phyloP scores from a whole-genome alignment of 495 filamentous ascomycete species.

The Emericellopsis terricola region DNA sequence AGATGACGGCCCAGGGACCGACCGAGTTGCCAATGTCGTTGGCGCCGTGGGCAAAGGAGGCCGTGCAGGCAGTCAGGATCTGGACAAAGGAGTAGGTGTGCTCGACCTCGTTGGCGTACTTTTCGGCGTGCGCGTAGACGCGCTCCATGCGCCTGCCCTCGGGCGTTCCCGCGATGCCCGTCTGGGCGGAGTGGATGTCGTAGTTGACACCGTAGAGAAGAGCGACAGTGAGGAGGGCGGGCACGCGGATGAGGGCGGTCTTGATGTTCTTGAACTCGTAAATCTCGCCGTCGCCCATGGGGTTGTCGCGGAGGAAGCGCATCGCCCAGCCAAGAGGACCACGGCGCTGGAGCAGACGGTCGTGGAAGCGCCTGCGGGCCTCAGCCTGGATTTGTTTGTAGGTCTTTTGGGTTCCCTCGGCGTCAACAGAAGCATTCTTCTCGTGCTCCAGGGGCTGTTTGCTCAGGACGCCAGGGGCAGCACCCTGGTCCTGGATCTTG shows the following conservation, averaged over 20 bases:
- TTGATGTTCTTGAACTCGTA: conserved; percentile 51
- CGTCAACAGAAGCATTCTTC: conserved; percentile 21
- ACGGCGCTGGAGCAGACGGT: conserved; percentile 31
- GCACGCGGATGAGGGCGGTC: conserved; percentile 35
- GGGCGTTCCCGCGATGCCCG: conserved; percentile 42
- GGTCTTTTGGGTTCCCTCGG: conserved; percentile 34
- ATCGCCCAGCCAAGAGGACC: conserved; percentile 56
- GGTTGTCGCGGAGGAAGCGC: conserved; percentile 50
- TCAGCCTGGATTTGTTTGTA: conserved; percentile 29
- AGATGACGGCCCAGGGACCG: conserved; percentile 45
- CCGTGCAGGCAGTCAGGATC: conserved; percentile 42
- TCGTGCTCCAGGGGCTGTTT: conserved; percentile 17
- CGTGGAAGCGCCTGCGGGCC: conserved; percentile 29
- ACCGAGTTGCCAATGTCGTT: conserved; percentile 50
- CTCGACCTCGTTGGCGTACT: conserved; percentile 48
- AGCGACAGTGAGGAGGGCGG: conserved; percentile 35
- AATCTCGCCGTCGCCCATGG: conserved; percentile 44
- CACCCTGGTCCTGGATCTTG: conserved; percentile 4
- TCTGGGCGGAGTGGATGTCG: conserved; percentile 57
- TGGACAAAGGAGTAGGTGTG: conserved; percentile 47
- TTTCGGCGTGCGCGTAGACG: conserved; percentile 37
- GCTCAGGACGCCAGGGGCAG: no score
- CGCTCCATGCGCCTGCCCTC: conserved; percentile 46
- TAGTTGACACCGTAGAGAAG: conserved; percentile 50
- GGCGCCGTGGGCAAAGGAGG: no score